Evolutionary conservation across 139 green algal species (phyloP).

Genomic region (Micractinium sp.): DNA sequence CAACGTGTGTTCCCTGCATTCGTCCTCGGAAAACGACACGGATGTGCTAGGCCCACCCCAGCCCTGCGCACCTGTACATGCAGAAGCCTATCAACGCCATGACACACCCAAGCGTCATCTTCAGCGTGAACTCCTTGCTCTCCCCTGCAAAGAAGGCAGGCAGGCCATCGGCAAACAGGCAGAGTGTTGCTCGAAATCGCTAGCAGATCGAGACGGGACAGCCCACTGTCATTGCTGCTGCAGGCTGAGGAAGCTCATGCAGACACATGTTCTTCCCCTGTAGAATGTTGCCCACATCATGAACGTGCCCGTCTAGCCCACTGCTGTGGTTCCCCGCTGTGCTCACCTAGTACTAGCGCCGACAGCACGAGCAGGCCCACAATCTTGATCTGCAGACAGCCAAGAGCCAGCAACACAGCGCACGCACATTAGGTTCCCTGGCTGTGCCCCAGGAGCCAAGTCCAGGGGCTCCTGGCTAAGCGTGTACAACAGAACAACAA

Average conservation of each 20-base stretch:
- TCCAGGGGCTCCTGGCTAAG: too few relatives aligned
- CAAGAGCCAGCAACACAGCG: background rate
- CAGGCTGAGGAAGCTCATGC: too few relatives aligned
- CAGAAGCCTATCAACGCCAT: constrained; percentile 48
- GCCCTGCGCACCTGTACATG: background rate
- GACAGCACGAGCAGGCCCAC: constrained; percentile 56
- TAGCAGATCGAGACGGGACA: too few relatives aligned
- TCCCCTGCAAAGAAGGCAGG: constrained; percentile 3
- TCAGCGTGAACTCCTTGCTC: constrained; percentile 43
- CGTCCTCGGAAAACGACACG: background rate
- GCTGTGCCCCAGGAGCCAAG: too few relatives aligned
- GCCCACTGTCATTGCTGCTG: too few relatives aligned
- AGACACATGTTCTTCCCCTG: too few relatives aligned
- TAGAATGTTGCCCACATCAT: too few relatives aligned
- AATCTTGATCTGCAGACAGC: constrained; percentile 45
- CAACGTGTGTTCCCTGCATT: background rate
- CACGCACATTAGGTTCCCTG: too few relatives aligned
- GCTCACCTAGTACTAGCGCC: constrained; percentile 48
- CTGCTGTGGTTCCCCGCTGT: background rate
- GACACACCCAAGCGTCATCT: constrained; percentile 42
- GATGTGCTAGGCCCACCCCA: background rate
- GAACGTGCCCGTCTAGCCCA: too few relatives aligned
- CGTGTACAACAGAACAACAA: too few relatives aligned
- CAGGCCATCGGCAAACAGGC: background rate
- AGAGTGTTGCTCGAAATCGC: too few relatives aligned